Evolutionary conservation across 352 stramenopile genomes (phyloP), one percentile per base, ranked within the genome.

Genomic region (Pythium phragmitis): DNA sequence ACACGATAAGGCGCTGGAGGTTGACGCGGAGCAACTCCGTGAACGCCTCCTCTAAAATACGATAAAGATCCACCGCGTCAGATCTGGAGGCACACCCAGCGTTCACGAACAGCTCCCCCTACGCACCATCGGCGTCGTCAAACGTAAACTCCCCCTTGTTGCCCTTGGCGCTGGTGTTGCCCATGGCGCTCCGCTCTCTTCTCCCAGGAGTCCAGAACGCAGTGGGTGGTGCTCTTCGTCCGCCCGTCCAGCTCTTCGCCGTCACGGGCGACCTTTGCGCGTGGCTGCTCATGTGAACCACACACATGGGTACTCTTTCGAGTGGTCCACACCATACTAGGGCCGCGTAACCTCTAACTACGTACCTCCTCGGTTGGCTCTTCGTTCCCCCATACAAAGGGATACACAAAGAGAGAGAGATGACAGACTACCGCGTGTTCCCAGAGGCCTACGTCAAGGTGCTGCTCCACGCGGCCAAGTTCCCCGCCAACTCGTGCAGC

Each of bases 1-100:
- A 98, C 51, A 88, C 87, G 72, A 98, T 97, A 36, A 98, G 72
- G 13, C 90, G 86, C 70, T 96, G 91, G 34, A 98, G 76, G 71
- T 98, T 96, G 23, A 96, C 78, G 45, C 87, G 83, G 21, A 98
- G 78, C 57, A 75, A 79, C 64, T 97, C 83, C 3, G 87, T 96
- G 66, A 97, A 96, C 16, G 75, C 83, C 33, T 95, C 87, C 66
- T 97, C 90, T 96, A 59, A 17, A 33, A 60, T 26, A 2, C 34
- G 11, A 39, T 9, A 3, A 39, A 13, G 11, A 39, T 55, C 39
- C 48, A 58, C 7, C 7, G 13, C 23, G 17, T 26, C 21, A 63
- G 26, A 5, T 30, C 26, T 5, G 26, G 26, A 30, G 26, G 4
- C 43, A 54, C 36, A 60, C 9, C 7, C 53, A 17, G 17, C 34